These are phyloP conservation scores for Bondarzewia mesenterica DNA, from an alignment of 1,284 basidiomycete species.

Conservation along the genomic window DNA sequence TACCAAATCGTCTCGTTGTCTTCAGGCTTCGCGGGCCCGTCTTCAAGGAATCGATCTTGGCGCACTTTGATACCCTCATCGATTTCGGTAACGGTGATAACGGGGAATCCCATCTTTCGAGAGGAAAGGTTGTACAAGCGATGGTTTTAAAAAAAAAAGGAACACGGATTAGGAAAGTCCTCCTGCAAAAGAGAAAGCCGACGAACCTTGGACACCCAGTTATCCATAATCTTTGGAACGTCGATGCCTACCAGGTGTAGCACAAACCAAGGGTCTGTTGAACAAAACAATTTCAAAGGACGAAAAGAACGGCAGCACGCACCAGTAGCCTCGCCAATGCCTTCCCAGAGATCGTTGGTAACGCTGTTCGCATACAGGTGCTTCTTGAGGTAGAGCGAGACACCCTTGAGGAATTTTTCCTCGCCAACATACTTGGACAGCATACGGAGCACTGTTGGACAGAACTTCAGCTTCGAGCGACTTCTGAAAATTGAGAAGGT, in stretches of 20 bases:
- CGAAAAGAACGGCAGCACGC: too few relatives aligned
- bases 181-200: slow-evolving; percentile 8
- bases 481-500: too few relatives aligned
- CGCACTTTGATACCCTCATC: slow-evolving; percentile 64
- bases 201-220: slow-evolving; percentile 82
- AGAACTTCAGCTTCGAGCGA: too few relatives aligned
- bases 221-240: slow-evolving; percentile 80
- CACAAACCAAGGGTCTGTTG: too few relatives aligned
- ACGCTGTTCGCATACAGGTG: slow-evolving; percentile 79
- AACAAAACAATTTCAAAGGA: too few relatives aligned
- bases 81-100: slow-evolving; percentile 80
- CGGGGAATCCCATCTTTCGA: slow-evolving; percentile 86
- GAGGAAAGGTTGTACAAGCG: not conserved
- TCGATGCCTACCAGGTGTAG: slow-evolving; percentile 45
- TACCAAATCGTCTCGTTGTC: slow-evolving; percentile 92
- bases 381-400: slow-evolving; percentile 89
- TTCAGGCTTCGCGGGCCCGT: slow-evolving; percentile 68
- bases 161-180: not conserved
- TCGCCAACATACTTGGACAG: slow-evolving; percentile 85
- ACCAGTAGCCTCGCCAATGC: slow-evolving; percentile 74
- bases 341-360: slow-evolving; percentile 87
- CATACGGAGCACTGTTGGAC: slow-evolving; percentile 78
- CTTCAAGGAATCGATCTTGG: slow-evolving; percentile 92
- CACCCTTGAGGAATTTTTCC: slow-evolving; percentile 80
- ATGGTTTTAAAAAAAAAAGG: not conserved